phyloP scores from a whole-genome alignment of 2,329 filamentous ascomycete species.

The Elsinoe fawcettii region DNA sequence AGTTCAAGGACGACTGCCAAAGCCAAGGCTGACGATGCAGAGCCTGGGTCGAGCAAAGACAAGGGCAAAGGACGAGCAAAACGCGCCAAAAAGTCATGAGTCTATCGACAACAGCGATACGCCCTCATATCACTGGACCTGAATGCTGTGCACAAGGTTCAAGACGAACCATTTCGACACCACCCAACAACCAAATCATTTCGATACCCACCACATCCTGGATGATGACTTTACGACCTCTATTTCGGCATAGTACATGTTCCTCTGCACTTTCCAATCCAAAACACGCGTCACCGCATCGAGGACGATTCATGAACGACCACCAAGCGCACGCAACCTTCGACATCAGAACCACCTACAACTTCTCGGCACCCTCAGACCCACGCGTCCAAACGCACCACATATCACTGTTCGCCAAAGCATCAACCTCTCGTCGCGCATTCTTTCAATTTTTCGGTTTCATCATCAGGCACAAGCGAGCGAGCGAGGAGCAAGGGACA shows the following conservation, averaged over 20 bases:
- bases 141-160: too few relatives aligned
- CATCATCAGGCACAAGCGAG: slow-evolving; percentile 13
- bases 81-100: slow-evolving; percentile 12
- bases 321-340: neutral
- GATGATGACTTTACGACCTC: slow-evolving; percentile 12
- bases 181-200: neutral
- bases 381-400: slow-evolving; percentile 6
- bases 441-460: slow-evolving; percentile 3
- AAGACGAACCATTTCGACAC: neutral
- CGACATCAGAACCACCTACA: neutral
- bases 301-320: neutral
- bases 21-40: slow-evolving; percentile 9
- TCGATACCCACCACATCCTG: slow-evolving; percentile 7
- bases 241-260: neutral
- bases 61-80: slow-evolving; percentile 12
- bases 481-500: slow-evolving; percentile 8
- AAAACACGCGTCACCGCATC: slow-evolving; percentile 3
- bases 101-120: neutral
- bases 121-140: neutral
- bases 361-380: neutral
- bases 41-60: slow-evolving; percentile 11
- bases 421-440: neutral
- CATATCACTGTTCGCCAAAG: neutral
- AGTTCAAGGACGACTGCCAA: slow-evolving; percentile 18
- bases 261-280: neutral